Conservation (phyloP, 176 grass and related monocot species). For the Thinopyrum elongatum region DNA sequence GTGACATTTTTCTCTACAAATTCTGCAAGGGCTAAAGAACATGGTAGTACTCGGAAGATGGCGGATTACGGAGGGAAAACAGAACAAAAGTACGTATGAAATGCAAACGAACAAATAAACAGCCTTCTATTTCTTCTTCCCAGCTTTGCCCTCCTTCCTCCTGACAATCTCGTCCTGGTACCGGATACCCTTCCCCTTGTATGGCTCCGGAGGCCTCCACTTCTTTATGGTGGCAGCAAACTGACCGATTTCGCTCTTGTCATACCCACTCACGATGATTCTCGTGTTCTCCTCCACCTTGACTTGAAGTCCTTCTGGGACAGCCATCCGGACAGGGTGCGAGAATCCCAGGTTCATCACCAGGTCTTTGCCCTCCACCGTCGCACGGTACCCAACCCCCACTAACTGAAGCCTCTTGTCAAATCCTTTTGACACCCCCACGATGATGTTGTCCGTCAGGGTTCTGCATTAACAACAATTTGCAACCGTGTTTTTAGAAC, state of each 20-base stretch:
- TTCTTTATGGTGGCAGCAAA: conserved; percentile 86
- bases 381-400: conserved; percentile 87
- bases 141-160: conserved; percentile 97
- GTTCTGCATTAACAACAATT: conserved; percentile 62
- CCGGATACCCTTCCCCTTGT: conserved; percentile 94
- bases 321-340: conserved; percentile 79
- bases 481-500: not conserved
- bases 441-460: conserved; percentile 83
- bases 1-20: not conserved
- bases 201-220: conserved; percentile 96
- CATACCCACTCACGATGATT: conserved; percentile 72
- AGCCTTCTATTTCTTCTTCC: conserved; percentile 87
- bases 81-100: conserved; percentile 16
- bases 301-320: conserved; percentile 74
- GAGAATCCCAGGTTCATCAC: conserved; percentile 94
- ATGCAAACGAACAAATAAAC: not conserved
- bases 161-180: conserved; percentile 76
- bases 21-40: not conserved
- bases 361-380: conserved; percentile 77
- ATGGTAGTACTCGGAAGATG: not conserved
- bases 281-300: conserved; percentile 95
- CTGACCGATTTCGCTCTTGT: conserved; percentile 79
- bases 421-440: conserved; percentile 94
- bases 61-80: conserved; percentile 10
- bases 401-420: conserved; percentile 84